A percentile compares a stretch with the other conserved stretches of the same genome.
Conservation (phyloP, 108 stramenopile genomes). For the Conticribra guillardii region DNA sequence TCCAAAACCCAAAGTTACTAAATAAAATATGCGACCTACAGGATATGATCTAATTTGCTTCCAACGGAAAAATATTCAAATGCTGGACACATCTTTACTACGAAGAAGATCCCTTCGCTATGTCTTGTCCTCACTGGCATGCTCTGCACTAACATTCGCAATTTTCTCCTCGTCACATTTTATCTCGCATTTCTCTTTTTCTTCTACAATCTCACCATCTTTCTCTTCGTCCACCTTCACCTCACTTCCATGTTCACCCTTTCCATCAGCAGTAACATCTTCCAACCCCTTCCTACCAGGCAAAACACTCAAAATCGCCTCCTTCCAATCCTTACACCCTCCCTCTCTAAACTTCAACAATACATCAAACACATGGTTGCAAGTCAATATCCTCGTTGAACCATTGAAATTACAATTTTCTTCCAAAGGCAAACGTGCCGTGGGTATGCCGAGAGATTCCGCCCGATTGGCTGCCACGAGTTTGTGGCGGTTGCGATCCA, state of each 20-base stretch:
- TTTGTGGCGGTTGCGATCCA: constrained; percentile 83
- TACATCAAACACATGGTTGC: constrained; percentile 88
- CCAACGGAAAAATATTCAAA: no score
- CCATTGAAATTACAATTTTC: constrained; percentile 61
- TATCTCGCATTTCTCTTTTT: background rate
- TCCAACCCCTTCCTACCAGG: constrained; percentile 72
- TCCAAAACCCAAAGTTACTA: no score
- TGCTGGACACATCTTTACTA: no score
- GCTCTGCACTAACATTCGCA: no score
- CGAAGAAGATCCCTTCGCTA: no score
- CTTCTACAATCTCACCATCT: background rate
- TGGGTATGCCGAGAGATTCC: constrained; percentile 63
- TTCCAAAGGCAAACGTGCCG: constrained; percentile 73
- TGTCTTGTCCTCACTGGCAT: no score
- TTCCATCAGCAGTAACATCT: constrained; percentile 27
- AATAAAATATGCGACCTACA: no score
- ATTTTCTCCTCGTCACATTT: no score
- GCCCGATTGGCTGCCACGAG: constrained; percentile 67
- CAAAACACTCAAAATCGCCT: constrained; percentile 64
- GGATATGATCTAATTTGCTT: no score
- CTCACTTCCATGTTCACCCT: background rate
- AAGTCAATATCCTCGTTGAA: constrained; percentile 72
- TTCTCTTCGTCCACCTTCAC: no score
- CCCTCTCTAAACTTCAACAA: constrained; percentile 68
- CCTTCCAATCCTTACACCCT: constrained; percentile 71